phyloP scores from a whole-genome alignment of 306 rosid species.

The Medicago lupulina region DNA sequence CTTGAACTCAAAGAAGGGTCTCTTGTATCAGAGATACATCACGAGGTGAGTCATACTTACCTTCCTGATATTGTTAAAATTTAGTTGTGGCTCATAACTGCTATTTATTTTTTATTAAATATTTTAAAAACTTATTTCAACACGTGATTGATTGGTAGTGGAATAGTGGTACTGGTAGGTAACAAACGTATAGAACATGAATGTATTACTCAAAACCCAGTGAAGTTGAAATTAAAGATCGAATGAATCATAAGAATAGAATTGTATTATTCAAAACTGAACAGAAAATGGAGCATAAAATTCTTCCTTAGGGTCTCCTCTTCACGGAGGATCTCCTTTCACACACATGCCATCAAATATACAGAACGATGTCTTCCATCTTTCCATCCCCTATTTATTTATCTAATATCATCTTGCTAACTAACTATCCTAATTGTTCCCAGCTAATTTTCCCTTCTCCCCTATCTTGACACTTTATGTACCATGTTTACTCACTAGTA shows the following conservation, averaged over 20 bases:
- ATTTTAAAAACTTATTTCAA: slow-evolving; percentile 27
- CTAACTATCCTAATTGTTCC: neutral
- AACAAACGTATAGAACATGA: neutral
- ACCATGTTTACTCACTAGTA: neutral
- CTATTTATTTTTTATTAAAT: slow-evolving; percentile 19
- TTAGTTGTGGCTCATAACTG: slow-evolving; percentile 27
- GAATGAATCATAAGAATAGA: neutral
- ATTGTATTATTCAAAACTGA: neutral
- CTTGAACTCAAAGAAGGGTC: slow-evolving; percentile 97
- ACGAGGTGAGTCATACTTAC: slow-evolving; percentile 66
- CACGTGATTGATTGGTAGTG: slow-evolving; percentile 25
- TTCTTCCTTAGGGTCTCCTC: neutral
- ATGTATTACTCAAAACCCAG: neutral
- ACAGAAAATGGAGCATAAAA: slow-evolving; percentile 7
- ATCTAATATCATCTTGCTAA: neutral
- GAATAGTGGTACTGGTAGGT: neutral
- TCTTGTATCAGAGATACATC: slow-evolving; percentile 91
- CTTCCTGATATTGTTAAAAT: slow-evolving; percentile 14
- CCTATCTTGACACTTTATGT: neutral
- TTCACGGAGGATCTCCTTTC: slow-evolving; percentile 21
- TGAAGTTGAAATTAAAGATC: slow-evolving; percentile 18
- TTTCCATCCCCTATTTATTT: slow-evolving; percentile 4
- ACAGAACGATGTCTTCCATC: neutral
- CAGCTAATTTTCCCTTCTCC: neutral
- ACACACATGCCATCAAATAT: neutral